phyloP scores from a whole-genome alignment of 1,284 basidiomycete genomes.

The Puccinia novopanici region DNA sequence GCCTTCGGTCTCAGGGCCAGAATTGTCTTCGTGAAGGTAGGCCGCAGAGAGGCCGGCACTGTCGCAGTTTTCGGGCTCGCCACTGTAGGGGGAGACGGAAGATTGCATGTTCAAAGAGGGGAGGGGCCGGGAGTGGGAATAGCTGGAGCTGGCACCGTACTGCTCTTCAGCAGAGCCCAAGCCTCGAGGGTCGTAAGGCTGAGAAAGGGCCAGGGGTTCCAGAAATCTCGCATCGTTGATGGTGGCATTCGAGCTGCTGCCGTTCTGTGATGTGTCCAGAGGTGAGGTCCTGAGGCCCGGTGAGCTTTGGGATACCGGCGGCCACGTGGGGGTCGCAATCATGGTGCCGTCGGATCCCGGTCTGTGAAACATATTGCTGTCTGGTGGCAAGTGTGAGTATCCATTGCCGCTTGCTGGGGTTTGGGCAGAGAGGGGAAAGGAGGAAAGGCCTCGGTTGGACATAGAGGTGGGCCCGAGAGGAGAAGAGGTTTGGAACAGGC shows the following conservation, averaged over 20 bases:
- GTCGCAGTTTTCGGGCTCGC: conserved; percentile 18
- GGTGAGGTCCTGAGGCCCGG: conserved; percentile 8
- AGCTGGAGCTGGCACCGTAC: not conserved
- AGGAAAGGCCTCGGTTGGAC: not conserved
- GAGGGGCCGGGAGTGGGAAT: not conserved
- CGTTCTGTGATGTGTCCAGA: not conserved
- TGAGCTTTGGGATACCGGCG: conserved; percentile 7
- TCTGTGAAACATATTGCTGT: conserved; percentile 25
- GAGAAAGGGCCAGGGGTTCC: conserved; percentile 45
- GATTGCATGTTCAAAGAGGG: conserved; percentile 14
- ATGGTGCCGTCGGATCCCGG: conserved; percentile 13
- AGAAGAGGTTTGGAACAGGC: conserved; percentile 36
- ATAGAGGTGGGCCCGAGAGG: conserved; percentile 6
- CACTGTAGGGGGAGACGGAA: not conserved
- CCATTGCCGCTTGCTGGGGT: not conserved
- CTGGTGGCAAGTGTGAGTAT: conserved; percentile 23
- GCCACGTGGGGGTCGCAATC: conserved; percentile 16
- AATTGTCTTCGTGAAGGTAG: conserved; percentile 6
- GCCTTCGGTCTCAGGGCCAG: not conserved
- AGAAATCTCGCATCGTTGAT: conserved; percentile 21
- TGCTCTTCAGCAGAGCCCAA: not conserved
- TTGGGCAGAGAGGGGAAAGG: conserved; percentile 9
- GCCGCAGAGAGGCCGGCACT: not conserved
- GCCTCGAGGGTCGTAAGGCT: conserved; percentile 33
- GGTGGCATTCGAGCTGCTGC: not conserved